phyloP scores from a whole-genome alignment of 768 basidiomycete genomes.

The Pisolithus orientalis region DNA sequence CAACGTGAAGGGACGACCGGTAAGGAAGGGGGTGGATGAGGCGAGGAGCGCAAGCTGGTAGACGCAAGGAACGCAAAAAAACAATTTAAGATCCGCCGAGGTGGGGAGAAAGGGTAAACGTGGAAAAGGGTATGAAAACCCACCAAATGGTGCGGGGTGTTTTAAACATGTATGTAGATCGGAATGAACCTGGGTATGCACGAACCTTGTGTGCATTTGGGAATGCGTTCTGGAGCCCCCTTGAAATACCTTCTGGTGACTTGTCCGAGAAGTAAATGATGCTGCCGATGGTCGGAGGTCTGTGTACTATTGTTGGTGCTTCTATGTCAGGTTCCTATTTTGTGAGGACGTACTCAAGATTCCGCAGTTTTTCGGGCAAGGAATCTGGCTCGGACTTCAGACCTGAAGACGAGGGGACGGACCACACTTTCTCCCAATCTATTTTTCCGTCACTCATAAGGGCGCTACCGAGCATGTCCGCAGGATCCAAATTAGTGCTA shows the following conservation, averaged over 20 bases:
- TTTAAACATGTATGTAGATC: not conserved
- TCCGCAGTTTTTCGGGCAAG: constrained; percentile 36
- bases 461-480: constrained; percentile 1
- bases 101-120: not conserved
- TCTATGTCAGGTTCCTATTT: not conserved
- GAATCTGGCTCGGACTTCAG: not conserved
- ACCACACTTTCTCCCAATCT: constrained; percentile 52
- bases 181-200: not conserved
- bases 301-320: constrained; percentile 4
- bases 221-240: constrained; percentile 35
- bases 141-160: not conserved
- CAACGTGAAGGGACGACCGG: constrained; percentile 67
- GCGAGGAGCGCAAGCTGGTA: constrained; percentile 60
- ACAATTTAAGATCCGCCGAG: not conserved
- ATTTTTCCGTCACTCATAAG: constrained; percentile 11
- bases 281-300: constrained; percentile 10
- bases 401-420: not conserved
- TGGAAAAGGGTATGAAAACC: not conserved
- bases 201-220: constrained; percentile 45
- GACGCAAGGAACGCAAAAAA: not conserved
- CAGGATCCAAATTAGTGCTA: not conserved
- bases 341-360: constrained; percentile 20
- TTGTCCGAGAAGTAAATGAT: constrained; percentile 54
- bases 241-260: constrained; percentile 50
- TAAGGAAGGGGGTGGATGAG: constrained; percentile 74